Evolutionary conservation across 164 flowering plant species (phyloP).

Genomic region (Dillenia suffruticosa): DNA sequence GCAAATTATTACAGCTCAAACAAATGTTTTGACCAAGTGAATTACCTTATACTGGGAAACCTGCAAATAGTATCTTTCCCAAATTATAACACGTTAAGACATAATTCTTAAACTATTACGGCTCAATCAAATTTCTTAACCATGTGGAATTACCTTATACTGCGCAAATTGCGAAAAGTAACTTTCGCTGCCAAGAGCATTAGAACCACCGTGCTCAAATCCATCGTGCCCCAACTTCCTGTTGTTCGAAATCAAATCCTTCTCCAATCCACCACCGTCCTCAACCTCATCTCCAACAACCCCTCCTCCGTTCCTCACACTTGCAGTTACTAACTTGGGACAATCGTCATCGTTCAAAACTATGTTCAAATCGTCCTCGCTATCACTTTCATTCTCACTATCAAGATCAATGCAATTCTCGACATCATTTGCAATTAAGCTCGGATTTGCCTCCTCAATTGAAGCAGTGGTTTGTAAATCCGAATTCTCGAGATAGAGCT

Average conservation of each 20-base stretch:
- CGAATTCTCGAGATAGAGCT: background rate
- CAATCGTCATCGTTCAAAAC: constrained; percentile 46
- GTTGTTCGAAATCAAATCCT: constrained; percentile 13
- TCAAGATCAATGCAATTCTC: constrained; percentile 7
- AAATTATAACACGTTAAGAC: no score
- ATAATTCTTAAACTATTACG: no score
- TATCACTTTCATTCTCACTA: constrained; percentile 34
- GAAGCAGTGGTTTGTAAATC: no score
- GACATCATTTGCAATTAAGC: background rate
- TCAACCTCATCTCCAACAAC: constrained; percentile 18
- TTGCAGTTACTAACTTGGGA: constrained; percentile 1
- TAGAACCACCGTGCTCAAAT: constrained; percentile 15
- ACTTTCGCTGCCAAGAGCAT: constrained; percentile 12
- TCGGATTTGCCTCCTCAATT: background rate
- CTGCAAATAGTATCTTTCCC: no score
- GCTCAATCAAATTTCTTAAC: no score
- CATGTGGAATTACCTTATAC: constrained; percentile 21
- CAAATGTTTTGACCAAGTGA: no score
- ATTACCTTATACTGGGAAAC: no score
- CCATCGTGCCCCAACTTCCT: constrained; percentile 8
- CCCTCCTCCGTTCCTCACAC: constrained; percentile 6
- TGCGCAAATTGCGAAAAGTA: constrained; percentile 22
- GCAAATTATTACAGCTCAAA: no score
- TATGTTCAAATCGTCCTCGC: constrained; percentile 56
- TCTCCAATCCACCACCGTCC: constrained; percentile 19